Conservation (phyloP, 495 filamentous ascomycete species). For the Daldinia loculata region DNA sequence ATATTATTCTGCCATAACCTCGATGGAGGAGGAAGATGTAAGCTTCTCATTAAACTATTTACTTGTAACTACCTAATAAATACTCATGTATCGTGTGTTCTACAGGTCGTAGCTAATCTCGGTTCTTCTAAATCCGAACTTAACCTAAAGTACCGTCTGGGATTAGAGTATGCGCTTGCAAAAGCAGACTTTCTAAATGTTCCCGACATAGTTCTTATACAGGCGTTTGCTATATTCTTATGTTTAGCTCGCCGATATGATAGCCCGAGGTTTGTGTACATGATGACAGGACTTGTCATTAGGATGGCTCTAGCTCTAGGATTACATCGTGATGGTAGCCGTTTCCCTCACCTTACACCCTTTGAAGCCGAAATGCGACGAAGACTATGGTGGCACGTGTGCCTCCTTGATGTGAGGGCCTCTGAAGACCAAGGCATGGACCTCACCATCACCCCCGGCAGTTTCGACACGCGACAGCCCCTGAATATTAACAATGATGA, state of each 20-base stretch:
- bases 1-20: constrained; percentile 66
- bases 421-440: constrained; percentile 56
- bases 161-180: constrained; percentile 63
- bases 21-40: constrained; percentile 66
- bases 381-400: constrained; percentile 58
- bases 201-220: constrained; percentile 53
- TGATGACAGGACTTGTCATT: constrained; percentile 62
- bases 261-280: constrained; percentile 60
- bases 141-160: constrained; percentile 61
- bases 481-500: constrained; percentile 59
- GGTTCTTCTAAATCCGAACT: constrained; percentile 60
- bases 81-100: constrained; percentile 20
- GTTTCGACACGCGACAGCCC: constrained; percentile 54
- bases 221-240: constrained; percentile 61
- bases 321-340: constrained; percentile 57
- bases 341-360: constrained; percentile 51
- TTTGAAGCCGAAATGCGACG: constrained; percentile 61
- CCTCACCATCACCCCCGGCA: constrained; percentile 46
- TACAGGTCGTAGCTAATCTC: constrained; percentile 57
- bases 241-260: constrained; percentile 59
- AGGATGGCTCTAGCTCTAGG: constrained; percentile 61
- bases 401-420: constrained; percentile 50
- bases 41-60: constrained; percentile 12
- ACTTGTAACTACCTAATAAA: constrained; percentile 7
- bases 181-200: constrained; percentile 62